Evolutionary conservation across 2,329 filamentous ascomycete genomes (phyloP).

Genomic region (Fusarium albidum): DNA sequence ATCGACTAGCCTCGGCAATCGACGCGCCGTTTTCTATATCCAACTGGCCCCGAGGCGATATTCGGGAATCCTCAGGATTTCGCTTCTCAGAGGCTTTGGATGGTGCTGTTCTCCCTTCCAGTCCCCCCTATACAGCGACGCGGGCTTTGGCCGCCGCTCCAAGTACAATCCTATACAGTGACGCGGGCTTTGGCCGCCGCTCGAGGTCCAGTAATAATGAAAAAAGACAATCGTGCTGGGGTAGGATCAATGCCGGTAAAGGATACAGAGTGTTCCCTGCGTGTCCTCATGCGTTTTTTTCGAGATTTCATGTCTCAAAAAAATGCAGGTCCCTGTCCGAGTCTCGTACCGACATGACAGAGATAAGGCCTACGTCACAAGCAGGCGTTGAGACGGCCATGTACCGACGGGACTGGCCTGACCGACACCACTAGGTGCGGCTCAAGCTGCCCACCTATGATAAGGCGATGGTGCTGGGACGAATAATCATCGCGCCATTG

Average conservation of each 20-base stretch:
- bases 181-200: constrained; percentile 14
- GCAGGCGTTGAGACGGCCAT: constrained; percentile 22
- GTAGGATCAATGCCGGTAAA: background rate
- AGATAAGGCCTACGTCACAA: constrained; percentile 36
- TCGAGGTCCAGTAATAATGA: background rate
- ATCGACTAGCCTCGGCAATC: background rate
- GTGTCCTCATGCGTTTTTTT: constrained; percentile 14
- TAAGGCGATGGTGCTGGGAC: constrained; percentile 32
- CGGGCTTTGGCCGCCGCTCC: constrained; percentile 1
- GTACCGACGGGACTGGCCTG: constrained; percentile 24
- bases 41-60: background rate
- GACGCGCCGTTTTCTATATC: constrained; percentile 1
- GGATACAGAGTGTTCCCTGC: background rate
- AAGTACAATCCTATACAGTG: background rate
- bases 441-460: constrained; percentile 35
- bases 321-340: constrained; percentile 10
- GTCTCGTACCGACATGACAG: constrained; percentile 20
- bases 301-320: constrained; percentile 17
- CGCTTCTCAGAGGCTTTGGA: background rate
- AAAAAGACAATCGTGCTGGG: too few relatives aligned
- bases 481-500: constrained; percentile 35
- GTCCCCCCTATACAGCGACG: constrained; percentile 1
- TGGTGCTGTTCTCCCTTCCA: constrained; percentile 7
- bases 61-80: background rate
- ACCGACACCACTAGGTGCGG: constrained; percentile 33